These are phyloP conservation scores for Cystobasidiopsis lactophilus DNA, from an alignment of 768 basidiomycete species.

Conservation along the genomic window DNA sequence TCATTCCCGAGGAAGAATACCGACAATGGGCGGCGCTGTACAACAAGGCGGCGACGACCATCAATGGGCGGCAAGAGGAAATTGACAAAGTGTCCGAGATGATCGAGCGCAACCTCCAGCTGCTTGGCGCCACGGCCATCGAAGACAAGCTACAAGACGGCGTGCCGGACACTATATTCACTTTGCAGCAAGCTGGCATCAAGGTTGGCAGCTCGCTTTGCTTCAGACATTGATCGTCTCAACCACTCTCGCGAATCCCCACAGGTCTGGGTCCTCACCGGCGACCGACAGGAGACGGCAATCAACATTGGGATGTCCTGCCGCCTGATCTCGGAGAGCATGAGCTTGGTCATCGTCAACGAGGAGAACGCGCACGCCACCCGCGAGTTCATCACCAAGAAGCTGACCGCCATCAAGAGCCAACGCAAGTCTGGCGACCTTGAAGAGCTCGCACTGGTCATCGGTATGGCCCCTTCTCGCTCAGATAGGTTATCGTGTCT, in stretches of 20 bases:
- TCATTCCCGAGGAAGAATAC: slow-evolving; percentile 79
- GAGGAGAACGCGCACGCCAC: slow-evolving; percentile 65
- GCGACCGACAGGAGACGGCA: slow-evolving; percentile 94
- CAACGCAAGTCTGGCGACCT: slow-evolving; percentile 74
- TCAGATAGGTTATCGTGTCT: not conserved
- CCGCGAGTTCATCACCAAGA: slow-evolving; percentile 63
- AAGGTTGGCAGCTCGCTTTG: slow-evolving; percentile 32
- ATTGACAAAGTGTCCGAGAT: slow-evolving; percentile 84
- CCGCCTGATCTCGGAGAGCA: slow-evolving; percentile 85
- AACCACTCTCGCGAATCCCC: slow-evolving; percentile 12
- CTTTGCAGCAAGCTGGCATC: slow-evolving; percentile 90
- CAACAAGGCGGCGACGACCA: slow-evolving; percentile 75
- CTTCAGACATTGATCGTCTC: too few relatives aligned
- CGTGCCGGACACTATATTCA: slow-evolving; percentile 94
- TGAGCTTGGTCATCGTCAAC: slow-evolving; percentile 93
- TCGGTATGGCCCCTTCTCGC: slow-evolving; percentile 36
- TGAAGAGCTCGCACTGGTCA: slow-evolving; percentile 83
- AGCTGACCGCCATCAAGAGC: slow-evolving; percentile 76
- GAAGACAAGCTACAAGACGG: slow-evolving; percentile 98
- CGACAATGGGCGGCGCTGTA: slow-evolving; percentile 69
- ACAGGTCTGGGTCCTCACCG: slow-evolving; percentile 81
- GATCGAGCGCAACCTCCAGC: slow-evolving; percentile 78
- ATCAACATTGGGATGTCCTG: slow-evolving; percentile 99
- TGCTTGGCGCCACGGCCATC: slow-evolving; percentile 91
- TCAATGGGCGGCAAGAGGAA: slow-evolving; percentile 84